Conservation (phyloP, 495 filamentous ascomycete genomes). For the Aspergillus affinis region DNA sequence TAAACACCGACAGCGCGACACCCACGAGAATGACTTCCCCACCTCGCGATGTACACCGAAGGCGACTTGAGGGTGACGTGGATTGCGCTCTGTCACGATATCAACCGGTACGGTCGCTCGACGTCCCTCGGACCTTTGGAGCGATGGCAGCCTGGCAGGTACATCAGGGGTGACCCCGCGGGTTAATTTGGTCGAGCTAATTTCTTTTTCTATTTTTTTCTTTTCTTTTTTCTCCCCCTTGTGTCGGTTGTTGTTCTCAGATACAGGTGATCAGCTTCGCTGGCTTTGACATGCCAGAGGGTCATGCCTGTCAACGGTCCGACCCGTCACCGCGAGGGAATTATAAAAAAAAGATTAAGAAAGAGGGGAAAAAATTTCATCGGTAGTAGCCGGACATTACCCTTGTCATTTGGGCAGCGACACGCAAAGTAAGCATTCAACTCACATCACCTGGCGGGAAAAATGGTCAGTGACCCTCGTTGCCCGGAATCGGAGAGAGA, state of each 20-base stretch:
- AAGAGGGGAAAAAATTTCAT: constrained; percentile 4
- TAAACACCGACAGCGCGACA: constrained; percentile 4
- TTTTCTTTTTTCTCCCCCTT: neutral
- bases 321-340: constrained; percentile 22
- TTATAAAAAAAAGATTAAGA: constrained; percentile 10
- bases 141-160: constrained; percentile 26
- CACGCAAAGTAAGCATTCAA: constrained; percentile 19
- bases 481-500: neutral
- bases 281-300: constrained; percentile 19
- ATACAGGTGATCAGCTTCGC: constrained; percentile 20
- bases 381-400: constrained; percentile 20
- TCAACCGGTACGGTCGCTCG: constrained; percentile 25
- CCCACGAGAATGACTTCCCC: constrained; percentile 17
- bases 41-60: constrained; percentile 19
- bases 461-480: neutral
- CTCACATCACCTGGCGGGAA: constrained; percentile 7
- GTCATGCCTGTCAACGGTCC: constrained; percentile 23
- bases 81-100: constrained; percentile 27
- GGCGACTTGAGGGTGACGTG: constrained; percentile 27
- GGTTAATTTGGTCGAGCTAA: constrained; percentile 2
- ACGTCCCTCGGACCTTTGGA: constrained; percentile 20
- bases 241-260: constrained; percentile 3
- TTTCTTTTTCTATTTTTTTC: neutral
- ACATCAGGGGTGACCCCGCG: constrained; percentile 18
- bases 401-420: constrained; percentile 29